Evolutionary conservation across 495 filamentous ascomycete species (phyloP).

Genomic region (Penicillium samsonianum): DNA sequence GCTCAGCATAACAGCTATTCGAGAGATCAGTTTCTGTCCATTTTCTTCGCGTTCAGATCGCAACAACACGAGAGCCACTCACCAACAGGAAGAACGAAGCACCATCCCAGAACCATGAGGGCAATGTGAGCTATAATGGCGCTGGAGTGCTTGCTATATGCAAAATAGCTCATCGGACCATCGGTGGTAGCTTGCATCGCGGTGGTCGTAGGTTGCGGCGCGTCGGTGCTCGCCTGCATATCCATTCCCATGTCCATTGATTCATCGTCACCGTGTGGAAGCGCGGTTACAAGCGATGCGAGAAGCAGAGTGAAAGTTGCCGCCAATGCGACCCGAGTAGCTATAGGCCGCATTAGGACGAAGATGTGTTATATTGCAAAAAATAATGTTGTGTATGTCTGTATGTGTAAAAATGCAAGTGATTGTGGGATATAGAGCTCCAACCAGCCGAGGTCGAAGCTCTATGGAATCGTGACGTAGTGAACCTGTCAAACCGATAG

Average conservation of each 20-base stretch:
- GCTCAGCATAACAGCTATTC: slow-evolving; percentile 78
- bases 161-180: slow-evolving; percentile 70
- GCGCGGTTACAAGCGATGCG: slow-evolving; percentile 36
- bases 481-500: slow-evolving; percentile 14
- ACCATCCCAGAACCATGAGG: slow-evolving; percentile 80
- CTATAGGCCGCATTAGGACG: slow-evolving; percentile 28
- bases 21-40: neutral
- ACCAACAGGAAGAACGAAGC: slow-evolving; percentile 82
- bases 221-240: slow-evolving; percentile 17
- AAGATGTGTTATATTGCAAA: neutral
- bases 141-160: slow-evolving; percentile 61
- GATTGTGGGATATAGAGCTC: slow-evolving; percentile 10
- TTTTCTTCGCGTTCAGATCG: neutral
- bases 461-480: slow-evolving; percentile 36
- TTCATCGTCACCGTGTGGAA: slow-evolving; percentile 42
- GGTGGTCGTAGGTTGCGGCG: slow-evolving; percentile 36
- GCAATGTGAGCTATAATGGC: slow-evolving; percentile 76
- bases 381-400: neutral
- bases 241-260: slow-evolving; percentile 41
- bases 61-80: slow-evolving; percentile 31
- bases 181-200: slow-evolving; percentile 7
- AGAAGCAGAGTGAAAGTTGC: slow-evolving; percentile 27
- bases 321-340: slow-evolving; percentile 33
- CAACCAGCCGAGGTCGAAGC: slow-evolving; percentile 22
- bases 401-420: slow-evolving; percentile 10